Evolutionary conservation across 2,329 filamentous ascomycete genomes (phyloP).

Genomic region (Trichophaea hybrida): DNA sequence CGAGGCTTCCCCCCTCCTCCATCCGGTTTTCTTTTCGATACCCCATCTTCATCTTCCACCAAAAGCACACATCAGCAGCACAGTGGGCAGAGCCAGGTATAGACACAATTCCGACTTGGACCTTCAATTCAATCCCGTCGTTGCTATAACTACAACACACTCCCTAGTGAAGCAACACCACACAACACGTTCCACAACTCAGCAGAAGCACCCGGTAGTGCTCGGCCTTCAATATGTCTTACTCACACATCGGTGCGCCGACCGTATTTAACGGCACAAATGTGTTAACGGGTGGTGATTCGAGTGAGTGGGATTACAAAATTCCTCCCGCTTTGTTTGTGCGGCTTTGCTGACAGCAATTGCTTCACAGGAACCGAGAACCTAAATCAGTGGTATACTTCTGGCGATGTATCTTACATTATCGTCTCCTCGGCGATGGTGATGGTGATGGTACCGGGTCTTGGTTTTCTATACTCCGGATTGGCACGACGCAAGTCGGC

Average conservation of each 20-base stretch:
- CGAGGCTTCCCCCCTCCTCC: background rate
- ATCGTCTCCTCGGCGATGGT: constrained; percentile 83
- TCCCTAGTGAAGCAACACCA: background rate
- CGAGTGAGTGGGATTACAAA: constrained; percentile 25
- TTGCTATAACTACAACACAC: background rate
- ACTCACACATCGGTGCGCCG: constrained; percentile 45
- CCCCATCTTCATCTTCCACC: background rate
- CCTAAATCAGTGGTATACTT: constrained; percentile 32
- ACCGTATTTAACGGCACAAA: constrained; percentile 47
- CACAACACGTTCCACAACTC: background rate
- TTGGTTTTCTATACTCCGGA: constrained; percentile 94
- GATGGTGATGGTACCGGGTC: constrained; percentile 88
- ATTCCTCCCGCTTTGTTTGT: background rate
- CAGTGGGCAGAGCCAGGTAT: background rate
- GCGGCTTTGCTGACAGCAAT: background rate
- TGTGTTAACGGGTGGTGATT: constrained; percentile 30
- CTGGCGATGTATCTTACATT: constrained; percentile 90
- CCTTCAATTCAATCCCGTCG: background rate
- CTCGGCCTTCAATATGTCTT: constrained; percentile 39
- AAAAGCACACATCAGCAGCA: background rate
- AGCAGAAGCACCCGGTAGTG: background rate
- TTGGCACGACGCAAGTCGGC: constrained; percentile 96
- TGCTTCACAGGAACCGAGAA: constrained; percentile 12
- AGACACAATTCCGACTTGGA: background rate
- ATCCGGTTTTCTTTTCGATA: background rate